Evolutionary conservation across 306 rosid genomes (phyloP), one percentile per base, ranked within the genome.

Genomic region (Calophaca sinica): DNA sequence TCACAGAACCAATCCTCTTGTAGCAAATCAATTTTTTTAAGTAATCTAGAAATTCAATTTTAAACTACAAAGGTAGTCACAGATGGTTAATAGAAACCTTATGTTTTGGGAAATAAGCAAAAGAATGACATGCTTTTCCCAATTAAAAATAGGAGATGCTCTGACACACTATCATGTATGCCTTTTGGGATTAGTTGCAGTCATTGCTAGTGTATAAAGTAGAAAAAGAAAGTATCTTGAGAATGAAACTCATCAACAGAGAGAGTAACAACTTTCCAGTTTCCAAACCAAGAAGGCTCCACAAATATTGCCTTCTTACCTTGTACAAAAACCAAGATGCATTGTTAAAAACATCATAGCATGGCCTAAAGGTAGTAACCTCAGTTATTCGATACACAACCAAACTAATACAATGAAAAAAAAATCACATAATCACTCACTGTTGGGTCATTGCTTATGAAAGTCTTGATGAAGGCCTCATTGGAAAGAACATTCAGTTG

Each of bases 251-350:
- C 26, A 20, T 1, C 50, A 58, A 57, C 7, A 58, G 66, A 52
- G 71, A 60, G 75, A 9, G 73, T 6, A 77, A 76, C 26, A 20
- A 20, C 26, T 20, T 20, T 71, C 58, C 62, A 85, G 81, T 70
- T 81, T 78, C 87, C 87, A 75, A 84, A 86, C 39, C 28, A 41
- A 13, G 91, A 80, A 31, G 90, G 86, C 62, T 94, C 96, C 76
- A 94, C 97, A 55, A 89, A 76, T 11, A 78, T 91, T 36, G 98
- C 94, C 1, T 87, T 90, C 74, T 94, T 97, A 61, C 91, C 97
- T 92, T 94, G 97, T 80, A 91, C 98, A 0, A 97, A 94, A 46
- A 94, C 98, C 84, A 94, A 89, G 73, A 94, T 87, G 84, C 90
- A 69, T 97, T 90, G 87, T 62, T 83, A 57, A 3, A 60, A 73